Evolutionary conservation across 208 protist genomes (phyloP), one percentile per base, ranked within the genome.

Genomic region (Leishmania turanica): DNA sequence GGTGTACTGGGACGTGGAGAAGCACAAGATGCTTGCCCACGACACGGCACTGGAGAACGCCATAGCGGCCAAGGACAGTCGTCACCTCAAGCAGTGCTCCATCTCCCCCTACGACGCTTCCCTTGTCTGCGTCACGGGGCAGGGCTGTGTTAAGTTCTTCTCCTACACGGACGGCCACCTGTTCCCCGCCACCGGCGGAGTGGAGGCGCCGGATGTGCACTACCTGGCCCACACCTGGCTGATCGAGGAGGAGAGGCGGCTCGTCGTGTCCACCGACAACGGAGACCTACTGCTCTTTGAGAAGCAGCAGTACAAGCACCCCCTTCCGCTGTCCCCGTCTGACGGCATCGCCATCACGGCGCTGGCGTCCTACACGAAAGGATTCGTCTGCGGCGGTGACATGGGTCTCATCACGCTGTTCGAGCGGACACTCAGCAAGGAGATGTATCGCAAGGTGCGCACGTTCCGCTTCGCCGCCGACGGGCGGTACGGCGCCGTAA

Each of bases 241-340:
- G 19, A 88, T 92, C 42, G 76, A 87, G 34, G 97, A 99, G 40
- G 85, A 90, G n/a, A 86, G 84, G 64, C 89, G 94, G 4, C 78
- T 99, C 17, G 90, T 99, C 49, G 90, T 98, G 42, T 98, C 96
- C 7, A 99, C 97, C 8, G 92, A 92, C 47, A 97, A 95, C 82
- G 97, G 97, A 71, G 97, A 99, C 82, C 88, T 99, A 47, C 93
- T 99, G n/a, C 78, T 99, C n/a, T 92, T 99, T 75, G 97, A 98
- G 69, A 85, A 96, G 56, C 89, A 89, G 74, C 96, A 98, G 81
- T 96, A 96, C 73, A 90, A 90, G 78, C 92, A 93, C 83, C 86
- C 93, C n/a, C 84, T 98, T 49, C 94, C 94, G 34, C 78, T 97
- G 11, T 97, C 93, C 7, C 96, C 95, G 31, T 95, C 92, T 11